Base-by-base conservation (phyloP, 1,284 basidiomycete species). In the Moesziomyces sp. region DNA sequence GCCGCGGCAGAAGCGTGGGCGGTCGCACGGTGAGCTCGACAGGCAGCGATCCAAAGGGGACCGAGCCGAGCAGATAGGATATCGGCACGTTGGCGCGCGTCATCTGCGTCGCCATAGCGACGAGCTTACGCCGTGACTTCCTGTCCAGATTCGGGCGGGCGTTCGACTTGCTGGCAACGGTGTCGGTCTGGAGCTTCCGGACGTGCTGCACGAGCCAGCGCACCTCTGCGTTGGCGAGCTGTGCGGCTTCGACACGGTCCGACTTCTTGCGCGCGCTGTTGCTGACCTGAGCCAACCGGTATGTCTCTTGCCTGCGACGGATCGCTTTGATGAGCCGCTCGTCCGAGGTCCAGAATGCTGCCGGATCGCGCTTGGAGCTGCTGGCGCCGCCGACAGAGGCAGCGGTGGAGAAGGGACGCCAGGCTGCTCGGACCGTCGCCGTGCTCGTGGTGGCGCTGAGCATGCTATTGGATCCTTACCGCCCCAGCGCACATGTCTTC, bases 121-220 rank as follows among this genome's bases (percentile, higher is more conserved):
- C 42, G 6, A 74, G 53, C 13, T 44, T 14, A n/a, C 66, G 30
- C 19, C 66, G 56, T 5, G 59, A 56, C 8, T 26, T 40, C 13
- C 66, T 46, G n/a, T 45, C 24, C 19, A 58, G 30, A 24, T 33
- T n/a, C 24, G 48, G 30, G 8, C 30, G 30, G 9, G 24, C 3
- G 24, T 30, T 30, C 30, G 5, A 10, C 30, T 30, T 10, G 30
- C 30, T 43, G n/a, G 46, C 26, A 1, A 50, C 10, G 11, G 45
- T 21, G 8, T 28, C 16, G 10, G 46, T 5, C 42, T 47, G 55
- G 3, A 46, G 60, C 21, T 43, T 28, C 19, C 71, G 61, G 28
- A 65, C 61, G 59, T 74, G 54, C 54, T 69, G 52, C 5, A 58
- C 47, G 2, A 52, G 14, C 71, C 71, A 74, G 16, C 71, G 53